Percentiles rank a stretch among this genome's conserved stretches.
Evolutionary conservation across 495 filamentous ascomycete genomes (phyloP).

Genomic region (Penicillium mononematosum): DNA sequence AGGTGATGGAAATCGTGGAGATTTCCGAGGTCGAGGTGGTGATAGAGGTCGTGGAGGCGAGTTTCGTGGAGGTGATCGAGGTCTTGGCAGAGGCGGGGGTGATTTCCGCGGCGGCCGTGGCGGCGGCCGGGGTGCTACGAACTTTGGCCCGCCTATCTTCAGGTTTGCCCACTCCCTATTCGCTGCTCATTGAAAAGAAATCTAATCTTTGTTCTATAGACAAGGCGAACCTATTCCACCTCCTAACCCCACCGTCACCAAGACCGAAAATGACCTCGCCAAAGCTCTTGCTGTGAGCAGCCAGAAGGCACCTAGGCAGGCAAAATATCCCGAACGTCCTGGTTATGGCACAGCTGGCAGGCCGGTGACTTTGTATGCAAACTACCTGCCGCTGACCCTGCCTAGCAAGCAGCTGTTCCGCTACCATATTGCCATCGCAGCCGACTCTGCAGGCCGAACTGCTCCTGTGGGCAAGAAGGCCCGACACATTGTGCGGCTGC

Average conservation of each 20-base stretch:
- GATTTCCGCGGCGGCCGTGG: constrained; percentile 1
- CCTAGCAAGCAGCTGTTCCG: constrained; percentile 38
- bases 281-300: constrained; percentile 26
- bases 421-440: constrained; percentile 35
- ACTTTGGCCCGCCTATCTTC: constrained; percentile 8
- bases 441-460: constrained; percentile 25
- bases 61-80: neutral
- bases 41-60: neutral
- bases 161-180: neutral
- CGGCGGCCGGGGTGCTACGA: neutral
- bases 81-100: neutral
- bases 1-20: constrained; percentile 3
- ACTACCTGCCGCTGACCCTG: constrained; percentile 57
- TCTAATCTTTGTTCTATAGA: constrained; percentile 16
- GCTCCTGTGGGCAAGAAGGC: constrained; percentile 52
- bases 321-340: constrained; percentile 49
- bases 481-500: constrained; percentile 49
- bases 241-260: constrained; percentile 27
- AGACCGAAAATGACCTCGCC: constrained; percentile 31
- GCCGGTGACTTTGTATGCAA: constrained; percentile 57
- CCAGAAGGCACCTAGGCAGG: constrained; percentile 16
- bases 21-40: constrained; percentile 1
- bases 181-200: neutral
- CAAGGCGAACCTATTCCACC: constrained; percentile 20
- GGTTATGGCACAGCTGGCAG: constrained; percentile 56